Evolutionary conservation across 2,329 filamentous ascomycete genomes (phyloP), one percentile per base, ranked within the genome.

Genomic region (Colletotrichum tamarilloi): DNA sequence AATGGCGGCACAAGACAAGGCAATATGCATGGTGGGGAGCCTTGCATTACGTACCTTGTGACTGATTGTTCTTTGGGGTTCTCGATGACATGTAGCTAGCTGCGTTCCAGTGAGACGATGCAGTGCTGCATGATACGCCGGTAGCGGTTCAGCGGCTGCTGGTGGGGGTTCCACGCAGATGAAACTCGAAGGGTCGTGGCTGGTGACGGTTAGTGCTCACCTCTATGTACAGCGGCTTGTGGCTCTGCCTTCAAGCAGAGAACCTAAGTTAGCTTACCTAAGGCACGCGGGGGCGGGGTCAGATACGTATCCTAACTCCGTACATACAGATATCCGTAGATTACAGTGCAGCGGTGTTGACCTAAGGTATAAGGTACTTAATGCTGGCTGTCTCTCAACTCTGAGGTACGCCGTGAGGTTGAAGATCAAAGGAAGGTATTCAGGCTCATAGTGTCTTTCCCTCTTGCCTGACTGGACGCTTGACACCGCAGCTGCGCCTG

Each of bases 101-200:
- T 71, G 56, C 56, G 62, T 73, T 73, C 67, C 67, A 62, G 42
- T 22, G 19, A 49, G 32, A 57, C 60, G 62, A 71, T 35, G 56
- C 35, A 67, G 55, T 58, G 60, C 67, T 60, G 68, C 55, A 11
- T 19, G 52, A 8, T 65, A 35, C 67, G 70, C 38, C 30, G 66
- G 66, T 67, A 73, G 42, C 42, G 42, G 58, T 59, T 53, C 57
- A n/a, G 59, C 49, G 49, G 68, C 53, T 53, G 42, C 14, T 30
- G 35, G 38, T 28, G 19, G 52, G 65, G 71, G 60, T 62, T 32
- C 71, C 71, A 73, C 67, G 67, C 60, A 73, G 67, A 73, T 73
- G 71, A 73, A 73, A 73, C 71, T 64, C 67, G 32, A 73, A 73
- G 59, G 70, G 70, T 70, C 66, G 58, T 69, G 66, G 42, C 42